A percentile compares a stretch with the other conserved stretches of the same genome.
Conservation (phyloP, 164 flowering plant species). For the Brasenia schreberi region DNA sequence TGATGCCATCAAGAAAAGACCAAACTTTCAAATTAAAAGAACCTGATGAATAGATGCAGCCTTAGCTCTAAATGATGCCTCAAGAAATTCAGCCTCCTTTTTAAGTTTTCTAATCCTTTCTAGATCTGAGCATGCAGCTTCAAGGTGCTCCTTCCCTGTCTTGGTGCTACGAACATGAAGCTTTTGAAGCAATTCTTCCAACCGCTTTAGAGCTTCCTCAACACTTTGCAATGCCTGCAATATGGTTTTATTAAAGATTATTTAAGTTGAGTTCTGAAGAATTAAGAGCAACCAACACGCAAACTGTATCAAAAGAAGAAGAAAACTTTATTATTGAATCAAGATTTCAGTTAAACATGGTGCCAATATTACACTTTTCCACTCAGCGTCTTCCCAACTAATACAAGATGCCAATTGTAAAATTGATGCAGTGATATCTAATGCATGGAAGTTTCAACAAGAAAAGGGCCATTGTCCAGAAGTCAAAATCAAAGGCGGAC, state of each 20-base stretch:
- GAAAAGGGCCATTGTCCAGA: too few relatives aligned
- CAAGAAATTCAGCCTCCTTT: conserved; percentile 96
- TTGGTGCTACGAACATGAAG: conserved; percentile 66
- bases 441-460: too few relatives aligned
- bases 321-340: too few relatives aligned
- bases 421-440: too few relatives aligned
- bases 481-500: too few relatives aligned
- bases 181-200: conserved; percentile 82
- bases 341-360: too few relatives aligned
- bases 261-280: too few relatives aligned
- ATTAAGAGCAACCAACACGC: too few relatives aligned
- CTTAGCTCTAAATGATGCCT: conserved; percentile 96
- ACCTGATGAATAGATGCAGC: conserved; percentile 91
- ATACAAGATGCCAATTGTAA: too few relatives aligned
- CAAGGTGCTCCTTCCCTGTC: conserved; percentile 74
- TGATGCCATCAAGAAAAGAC: background rate
- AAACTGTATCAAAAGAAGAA: too few relatives aligned
- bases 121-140: conserved; percentile 97
- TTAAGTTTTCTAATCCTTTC: conserved; percentile 92
- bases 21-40: background rate
- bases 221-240: conserved; percentile 90
- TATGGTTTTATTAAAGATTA: background rate
- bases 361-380: too few relatives aligned
- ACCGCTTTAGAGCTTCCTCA: conserved; percentile 73
- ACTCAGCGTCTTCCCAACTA: too few relatives aligned